Percentiles rank a stretch among this genome's conserved stretches.
Evolutionary conservation across 2,329 filamentous ascomycete species (phyloP).

Genomic region (Hypoxylon sp.): DNA sequence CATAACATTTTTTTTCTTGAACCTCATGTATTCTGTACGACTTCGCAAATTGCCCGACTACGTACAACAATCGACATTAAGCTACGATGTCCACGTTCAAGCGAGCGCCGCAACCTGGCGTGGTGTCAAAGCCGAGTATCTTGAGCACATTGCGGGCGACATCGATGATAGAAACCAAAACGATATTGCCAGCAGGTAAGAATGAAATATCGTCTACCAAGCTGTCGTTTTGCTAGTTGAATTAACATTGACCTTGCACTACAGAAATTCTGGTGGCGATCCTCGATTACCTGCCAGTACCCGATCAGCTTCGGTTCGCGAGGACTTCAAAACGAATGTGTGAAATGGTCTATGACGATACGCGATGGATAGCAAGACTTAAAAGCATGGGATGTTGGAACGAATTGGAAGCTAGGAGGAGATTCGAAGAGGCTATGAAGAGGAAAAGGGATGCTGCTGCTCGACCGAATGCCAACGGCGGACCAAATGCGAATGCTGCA

Average conservation of each 20-base stretch:
- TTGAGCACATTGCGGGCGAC: conserved; percentile 84
- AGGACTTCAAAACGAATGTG: conserved; percentile 87
- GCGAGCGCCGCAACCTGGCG: conserved; percentile 55
- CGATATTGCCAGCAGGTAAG: conserved; percentile 85
- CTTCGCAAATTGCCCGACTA: conserved; percentile 23
- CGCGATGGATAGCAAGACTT: conserved; percentile 90
- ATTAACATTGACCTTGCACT: conserved; percentile 27
- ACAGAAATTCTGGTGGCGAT: conserved; percentile 89
- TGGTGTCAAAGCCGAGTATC: conserved; percentile 67
- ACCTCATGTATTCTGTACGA: conserved; percentile 24
- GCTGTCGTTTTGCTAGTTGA: background rate
- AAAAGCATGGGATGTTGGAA: conserved; percentile 94
- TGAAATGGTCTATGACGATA: conserved; percentile 99
- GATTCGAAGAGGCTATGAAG: conserved; percentile 80
- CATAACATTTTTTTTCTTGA: background rate
- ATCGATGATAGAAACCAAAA: conserved; percentile 83
- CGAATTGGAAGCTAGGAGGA: conserved; percentile 84
- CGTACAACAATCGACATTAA: conserved; percentile 14
- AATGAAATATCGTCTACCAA: conserved; percentile 12
- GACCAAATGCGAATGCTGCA: conserved; percentile 40
- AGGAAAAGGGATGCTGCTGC: conserved; percentile 70
- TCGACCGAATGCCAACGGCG: conserved; percentile 49
- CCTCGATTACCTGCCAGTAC: conserved; percentile 88
- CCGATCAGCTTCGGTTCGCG: conserved; percentile 88
- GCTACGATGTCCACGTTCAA: conserved; percentile 57